Conservation (phyloP, 495 filamentous ascomycete species). For the Xylaria intraflava region DNA sequence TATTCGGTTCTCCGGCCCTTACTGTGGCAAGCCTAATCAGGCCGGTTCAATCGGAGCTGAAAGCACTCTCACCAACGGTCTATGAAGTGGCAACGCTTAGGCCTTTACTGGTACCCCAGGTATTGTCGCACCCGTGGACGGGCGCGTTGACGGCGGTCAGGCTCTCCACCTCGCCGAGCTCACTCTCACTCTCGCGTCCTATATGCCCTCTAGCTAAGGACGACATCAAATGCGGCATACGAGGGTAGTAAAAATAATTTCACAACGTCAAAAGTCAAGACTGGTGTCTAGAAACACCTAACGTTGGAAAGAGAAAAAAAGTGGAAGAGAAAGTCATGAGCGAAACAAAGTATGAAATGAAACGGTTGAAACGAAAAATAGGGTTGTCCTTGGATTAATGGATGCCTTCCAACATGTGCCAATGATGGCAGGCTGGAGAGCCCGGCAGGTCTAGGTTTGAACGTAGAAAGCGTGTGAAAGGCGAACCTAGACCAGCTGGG, state of each 20-base stretch:
- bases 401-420: slow-evolving; percentile 21
- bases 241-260: slow-evolving; percentile 14
- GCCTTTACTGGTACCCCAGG: slow-evolving; percentile 1
- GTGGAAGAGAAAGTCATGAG: slow-evolving; percentile 9
- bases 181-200: slow-evolving; percentile 21
- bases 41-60: background rate
- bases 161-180: slow-evolving; percentile 26
- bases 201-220: slow-evolving; percentile 17
- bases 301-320: slow-evolving; percentile 10
- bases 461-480: slow-evolving; percentile 16
- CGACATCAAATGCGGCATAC: slow-evolving; percentile 26
- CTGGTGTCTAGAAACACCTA: slow-evolving; percentile 14
- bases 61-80: background rate
- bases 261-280: background rate
- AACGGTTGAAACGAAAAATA: background rate
- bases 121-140: slow-evolving; percentile 7
- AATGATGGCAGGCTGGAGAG: slow-evolving; percentile 25
- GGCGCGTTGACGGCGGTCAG: slow-evolving; percentile 13
- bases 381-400: background rate
- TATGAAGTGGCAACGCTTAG: background rate
- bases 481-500: slow-evolving; percentile 19
- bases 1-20: slow-evolving; percentile 3
- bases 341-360: background rate
- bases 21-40: background rate
- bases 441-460: slow-evolving; percentile 7